Evolutionary conservation across 345 rosid species (phyloP).

Genomic region (Gossypium rotundifolium): DNA sequence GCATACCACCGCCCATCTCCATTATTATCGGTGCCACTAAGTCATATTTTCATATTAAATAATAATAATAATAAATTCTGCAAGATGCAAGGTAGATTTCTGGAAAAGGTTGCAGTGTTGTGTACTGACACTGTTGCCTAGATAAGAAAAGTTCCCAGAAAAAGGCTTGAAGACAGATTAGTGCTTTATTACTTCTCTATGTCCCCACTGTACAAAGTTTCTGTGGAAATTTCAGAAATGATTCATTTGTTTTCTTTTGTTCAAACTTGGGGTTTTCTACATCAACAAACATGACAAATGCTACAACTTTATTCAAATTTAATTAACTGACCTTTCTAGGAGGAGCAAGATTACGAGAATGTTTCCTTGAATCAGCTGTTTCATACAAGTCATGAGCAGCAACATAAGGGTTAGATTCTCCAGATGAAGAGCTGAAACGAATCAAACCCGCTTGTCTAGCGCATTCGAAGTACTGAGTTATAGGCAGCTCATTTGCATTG

Average conservation of each 20-base stretch:
- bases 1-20: not conserved
- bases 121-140: too few relatives aligned
- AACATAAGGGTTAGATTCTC: constrained; percentile 39
- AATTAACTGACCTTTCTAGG: constrained; percentile 33
- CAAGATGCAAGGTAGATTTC: not conserved
- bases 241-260: not conserved
- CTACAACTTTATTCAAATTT: not conserved
- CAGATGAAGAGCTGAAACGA: constrained; percentile 57
- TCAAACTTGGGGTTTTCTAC: not conserved
- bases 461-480: constrained; percentile 86
- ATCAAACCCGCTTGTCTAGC: constrained; percentile 88
- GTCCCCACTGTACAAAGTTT: not conserved
- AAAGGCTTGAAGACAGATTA: not conserved
- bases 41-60: too few relatives aligned
- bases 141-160: not conserved
- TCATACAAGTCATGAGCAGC: constrained; percentile 22
- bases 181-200: not conserved
- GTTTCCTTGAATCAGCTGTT: constrained; percentile 22
- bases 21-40: not conserved
- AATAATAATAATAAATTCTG: not conserved
- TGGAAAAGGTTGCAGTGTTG: not conserved
- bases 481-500: constrained; percentile 69
- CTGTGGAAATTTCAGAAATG: not conserved
- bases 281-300: not conserved
- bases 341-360: constrained; percentile 21